phyloP scores from a whole-genome alignment of 179 eudicot genomes.

The Silene vulgaris region DNA sequence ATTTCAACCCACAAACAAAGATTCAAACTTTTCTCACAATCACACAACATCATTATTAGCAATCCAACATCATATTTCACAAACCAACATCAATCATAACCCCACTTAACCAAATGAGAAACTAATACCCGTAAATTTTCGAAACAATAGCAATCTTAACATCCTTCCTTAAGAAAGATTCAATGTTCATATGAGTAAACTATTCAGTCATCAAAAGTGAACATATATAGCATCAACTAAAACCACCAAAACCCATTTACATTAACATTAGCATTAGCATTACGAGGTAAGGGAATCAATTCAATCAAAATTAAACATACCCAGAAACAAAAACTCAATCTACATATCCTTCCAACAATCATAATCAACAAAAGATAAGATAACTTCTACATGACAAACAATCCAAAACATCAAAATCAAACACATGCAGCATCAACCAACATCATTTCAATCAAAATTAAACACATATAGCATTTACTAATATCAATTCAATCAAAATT shows the following conservation, averaged over 20 bases:
- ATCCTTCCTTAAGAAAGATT: background rate
- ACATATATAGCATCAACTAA: too few relatives aligned
- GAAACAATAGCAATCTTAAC: too few relatives aligned
- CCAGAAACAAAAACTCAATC: conserved; percentile 10
- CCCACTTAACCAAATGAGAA: background rate
- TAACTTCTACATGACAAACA: too few relatives aligned
- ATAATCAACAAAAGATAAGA: background rate
- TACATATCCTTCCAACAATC: background rate
- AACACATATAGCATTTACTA: conserved; percentile 10
- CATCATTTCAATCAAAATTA: background rate
- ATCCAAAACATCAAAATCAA: background rate
- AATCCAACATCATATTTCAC: background rate
- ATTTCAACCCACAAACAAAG: conserved; percentile 13
- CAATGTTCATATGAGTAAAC: background rate
- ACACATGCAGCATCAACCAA: too few relatives aligned
- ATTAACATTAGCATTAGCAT: too few relatives aligned
- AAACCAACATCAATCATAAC: conserved; percentile 1
- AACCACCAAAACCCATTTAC: too few relatives aligned
- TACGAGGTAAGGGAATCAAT: too few relatives aligned
- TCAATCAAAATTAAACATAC: background rate
- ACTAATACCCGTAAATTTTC: background rate
- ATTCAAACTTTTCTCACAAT: background rate
- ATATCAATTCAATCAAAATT: too few relatives aligned
- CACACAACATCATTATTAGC: background rate
- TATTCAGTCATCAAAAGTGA: background rate